Percentiles rank a stretch among this genome's conserved stretches.
phyloP scores from a whole-genome alignment of 371 early-diverging fungal genomes.

The Mucor indicus region DNA sequence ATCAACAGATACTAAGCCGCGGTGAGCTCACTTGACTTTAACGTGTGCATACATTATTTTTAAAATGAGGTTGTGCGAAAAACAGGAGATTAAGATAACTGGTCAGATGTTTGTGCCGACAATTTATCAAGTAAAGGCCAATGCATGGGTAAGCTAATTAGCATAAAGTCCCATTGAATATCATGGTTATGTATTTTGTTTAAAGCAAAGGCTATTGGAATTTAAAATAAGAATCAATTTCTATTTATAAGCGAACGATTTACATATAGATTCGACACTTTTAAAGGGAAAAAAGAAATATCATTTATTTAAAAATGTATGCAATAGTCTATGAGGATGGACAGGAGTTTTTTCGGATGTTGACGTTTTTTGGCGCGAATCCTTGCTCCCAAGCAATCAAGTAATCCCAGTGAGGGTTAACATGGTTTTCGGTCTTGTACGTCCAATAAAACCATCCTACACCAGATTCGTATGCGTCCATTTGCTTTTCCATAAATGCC shows the following conservation, averaged over 20 bases:
- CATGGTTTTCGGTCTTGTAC: conserved; percentile 68
- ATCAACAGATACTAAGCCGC: no score
- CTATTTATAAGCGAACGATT: no score
- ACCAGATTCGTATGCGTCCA: conserved; percentile 44
- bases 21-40: no score
- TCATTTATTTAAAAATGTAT: neutral
- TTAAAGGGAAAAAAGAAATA: neutral
- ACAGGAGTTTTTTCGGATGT: conserved; percentile 16
- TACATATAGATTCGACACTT: neutral
- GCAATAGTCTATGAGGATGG: neutral
- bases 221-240: neutral
- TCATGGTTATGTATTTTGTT: no score
- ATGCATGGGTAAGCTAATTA: no score
- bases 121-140: no score
- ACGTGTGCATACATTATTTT: no score
- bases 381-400: conserved; percentile 52
- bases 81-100: no score
- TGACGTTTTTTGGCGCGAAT: conserved; percentile 42
- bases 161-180: no score
- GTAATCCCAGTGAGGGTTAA: conserved; percentile 73
- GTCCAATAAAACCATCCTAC: conserved; percentile 83
- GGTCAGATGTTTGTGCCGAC: no score
- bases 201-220: no score
- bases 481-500: conserved; percentile 40
- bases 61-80: no score